These are phyloP conservation scores for Evansstolkia leycettana DNA, from an alignment of 495 filamentous ascomycete species.

Conservation along the genomic window DNA sequence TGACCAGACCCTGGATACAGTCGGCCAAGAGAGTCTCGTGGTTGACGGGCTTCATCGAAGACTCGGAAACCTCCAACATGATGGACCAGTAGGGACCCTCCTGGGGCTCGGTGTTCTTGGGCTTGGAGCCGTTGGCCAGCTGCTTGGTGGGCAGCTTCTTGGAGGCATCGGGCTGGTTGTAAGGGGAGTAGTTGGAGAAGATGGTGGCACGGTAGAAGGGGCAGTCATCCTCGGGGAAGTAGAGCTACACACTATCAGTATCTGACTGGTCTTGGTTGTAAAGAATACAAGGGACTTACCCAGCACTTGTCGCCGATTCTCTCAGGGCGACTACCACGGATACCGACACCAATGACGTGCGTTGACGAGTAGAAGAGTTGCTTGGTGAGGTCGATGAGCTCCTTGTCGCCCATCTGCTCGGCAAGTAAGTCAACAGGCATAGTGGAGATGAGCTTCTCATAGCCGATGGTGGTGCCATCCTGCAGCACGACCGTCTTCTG, in stretches of 20 bases:
- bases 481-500: slow-evolving; percentile 70
- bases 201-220: slow-evolving; percentile 99
- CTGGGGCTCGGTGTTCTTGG: slow-evolving; percentile 52
- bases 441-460: slow-evolving; percentile 85
- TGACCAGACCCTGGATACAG: slow-evolving; percentile 91
- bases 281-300: slow-evolving; percentile 34
- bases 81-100: slow-evolving; percentile 98
- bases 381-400: slow-evolving; percentile 74
- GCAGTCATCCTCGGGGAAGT: slow-evolving; percentile 99
- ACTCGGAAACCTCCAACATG: slow-evolving; percentile 98
- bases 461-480: slow-evolving; percentile 83
- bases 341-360: slow-evolving; percentile 91
- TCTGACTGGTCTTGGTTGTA: neutral
- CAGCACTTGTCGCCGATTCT: slow-evolving; percentile 99
- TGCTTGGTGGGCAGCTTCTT: slow-evolving; percentile 80
- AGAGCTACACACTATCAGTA: slow-evolving; percentile 44
- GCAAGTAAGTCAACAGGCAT: slow-evolving; percentile 91
- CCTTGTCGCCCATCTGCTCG: slow-evolving; percentile 75
- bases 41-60: slow-evolving; percentile 87
- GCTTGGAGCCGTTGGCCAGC: slow-evolving; percentile 73
- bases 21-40: slow-evolving; percentile 69
- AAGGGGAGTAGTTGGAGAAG: slow-evolving; percentile 99
- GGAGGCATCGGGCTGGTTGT: slow-evolving; percentile 81
- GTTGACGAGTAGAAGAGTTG: slow-evolving; percentile 94
- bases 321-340: slow-evolving; percentile 86